Conservation (phyloP, 2,329 filamentous ascomycete genomes). For the Phoma sp. region DNA sequence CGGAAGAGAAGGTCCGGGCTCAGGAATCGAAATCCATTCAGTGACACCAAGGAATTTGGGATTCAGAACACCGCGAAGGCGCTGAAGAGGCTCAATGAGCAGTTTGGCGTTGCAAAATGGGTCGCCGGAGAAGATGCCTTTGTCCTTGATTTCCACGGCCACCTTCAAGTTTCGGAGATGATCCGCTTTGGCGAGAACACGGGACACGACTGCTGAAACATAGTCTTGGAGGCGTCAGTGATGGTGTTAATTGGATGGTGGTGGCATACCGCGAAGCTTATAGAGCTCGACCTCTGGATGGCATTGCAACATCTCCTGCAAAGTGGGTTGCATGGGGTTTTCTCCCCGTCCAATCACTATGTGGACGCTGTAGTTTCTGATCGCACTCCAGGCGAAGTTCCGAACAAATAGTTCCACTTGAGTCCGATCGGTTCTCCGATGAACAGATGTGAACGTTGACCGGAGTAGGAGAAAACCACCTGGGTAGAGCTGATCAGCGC, state of each 20-base stretch:
- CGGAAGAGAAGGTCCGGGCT: too few species aligned
- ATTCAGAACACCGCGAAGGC: constrained; percentile 39
- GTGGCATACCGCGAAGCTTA: constrained; percentile 36
- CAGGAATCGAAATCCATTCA: too few species aligned
- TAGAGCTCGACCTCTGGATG: constrained; percentile 47
- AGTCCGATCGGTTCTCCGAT: too few species aligned
- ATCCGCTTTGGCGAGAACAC: constrained; percentile 36
- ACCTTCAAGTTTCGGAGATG: constrained; percentile 40
- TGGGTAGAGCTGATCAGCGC: neutral
- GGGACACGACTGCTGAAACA: constrained; percentile 37
- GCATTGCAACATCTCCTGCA: constrained; percentile 17
- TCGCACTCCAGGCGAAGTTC: constrained; percentile 34
- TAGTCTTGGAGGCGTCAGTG: constrained; percentile 29
- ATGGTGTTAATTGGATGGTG: neutral
- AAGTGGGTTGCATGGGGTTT: neutral
- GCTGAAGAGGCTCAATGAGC: constrained; percentile 37
- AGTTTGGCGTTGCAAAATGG: constrained; percentile 32
- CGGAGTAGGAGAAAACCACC: constrained; percentile 23
- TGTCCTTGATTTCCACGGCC: constrained; percentile 34
- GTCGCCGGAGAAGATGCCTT: constrained; percentile 30
- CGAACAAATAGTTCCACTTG: constrained; percentile 27
- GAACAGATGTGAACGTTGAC: constrained; percentile 19
- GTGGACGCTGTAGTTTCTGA: constrained; percentile 44
- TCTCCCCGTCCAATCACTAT: constrained; percentile 33
- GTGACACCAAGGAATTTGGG: constrained; percentile 29